These are phyloP conservation scores for Clarireedia sp. DNA, from an alignment of 2,329 filamentous ascomycete species.

Conservation along the genomic window DNA sequence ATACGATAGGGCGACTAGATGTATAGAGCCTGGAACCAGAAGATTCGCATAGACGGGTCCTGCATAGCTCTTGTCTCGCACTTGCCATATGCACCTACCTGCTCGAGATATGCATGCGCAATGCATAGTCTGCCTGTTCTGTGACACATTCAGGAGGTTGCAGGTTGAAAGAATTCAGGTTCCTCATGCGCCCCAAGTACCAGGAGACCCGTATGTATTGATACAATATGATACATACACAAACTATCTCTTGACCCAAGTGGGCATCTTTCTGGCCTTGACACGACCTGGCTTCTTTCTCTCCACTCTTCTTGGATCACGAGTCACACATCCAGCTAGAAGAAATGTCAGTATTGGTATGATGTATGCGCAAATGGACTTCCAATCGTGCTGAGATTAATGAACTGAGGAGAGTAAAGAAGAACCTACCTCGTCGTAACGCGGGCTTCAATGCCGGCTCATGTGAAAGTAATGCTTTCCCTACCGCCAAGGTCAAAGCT, in stretches of 20 bases:
- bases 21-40: too few species aligned
- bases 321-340: conserved; percentile 82
- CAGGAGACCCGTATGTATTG: conserved; percentile 1
- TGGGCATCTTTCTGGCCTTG: conserved; percentile 96
- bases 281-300: conserved; percentile 95
- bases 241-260: conserved; percentile 78
- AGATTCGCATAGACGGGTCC: too few species aligned
- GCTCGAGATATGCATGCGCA: too few species aligned
- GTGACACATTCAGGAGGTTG: too few species aligned
- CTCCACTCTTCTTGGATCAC: conserved; percentile 86
- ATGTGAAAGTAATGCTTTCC: conserved; percentile 80
- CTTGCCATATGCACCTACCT: too few species aligned
- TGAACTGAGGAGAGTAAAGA: not conserved
- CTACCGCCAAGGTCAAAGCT: conserved; percentile 82
- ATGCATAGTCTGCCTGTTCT: too few species aligned
- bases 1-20: too few species aligned
- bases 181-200: not conserved
- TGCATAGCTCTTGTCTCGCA: too few species aligned
- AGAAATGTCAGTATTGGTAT: conserved; percentile 23
- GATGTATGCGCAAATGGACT: not conserved
- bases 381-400: not conserved
- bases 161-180: too few species aligned
- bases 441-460: conserved; percentile 86
- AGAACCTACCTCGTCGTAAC: conserved; percentile 72
- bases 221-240: conserved; percentile 26